A percentile compares a stretch with the other conserved stretches of the same genome.
These are phyloP conservation scores for Saccharomyces hybrid DNA, from an alignment of 1,139 yeast genomes.

Conservation along the genomic window DNA sequence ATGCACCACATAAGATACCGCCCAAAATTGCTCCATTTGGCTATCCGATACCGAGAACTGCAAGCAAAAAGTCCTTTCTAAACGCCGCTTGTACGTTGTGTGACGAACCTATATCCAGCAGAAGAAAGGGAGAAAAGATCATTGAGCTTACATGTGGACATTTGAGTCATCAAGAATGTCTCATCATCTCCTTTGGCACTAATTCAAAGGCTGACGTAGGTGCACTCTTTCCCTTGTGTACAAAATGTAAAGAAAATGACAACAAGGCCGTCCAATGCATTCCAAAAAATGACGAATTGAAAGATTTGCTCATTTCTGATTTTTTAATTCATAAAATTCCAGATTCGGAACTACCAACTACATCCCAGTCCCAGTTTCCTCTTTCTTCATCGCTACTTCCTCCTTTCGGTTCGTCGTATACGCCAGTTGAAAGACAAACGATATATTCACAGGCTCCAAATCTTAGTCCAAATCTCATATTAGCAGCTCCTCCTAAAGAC, in stretches of 20 bases:
- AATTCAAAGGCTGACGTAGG: constrained; percentile 13
- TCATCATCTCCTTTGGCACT: constrained; percentile 20
- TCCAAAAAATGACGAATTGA: constrained; percentile 24
- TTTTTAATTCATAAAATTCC: constrained; percentile 10
- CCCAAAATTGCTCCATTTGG: constrained; percentile 13
- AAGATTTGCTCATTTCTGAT: constrained; percentile 19
- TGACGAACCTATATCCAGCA: constrained; percentile 27
- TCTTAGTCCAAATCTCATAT: neutral
- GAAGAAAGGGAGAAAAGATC: constrained; percentile 28
- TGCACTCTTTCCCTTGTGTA: constrained; percentile 25
- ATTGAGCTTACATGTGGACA: constrained; percentile 30
- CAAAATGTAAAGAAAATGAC: constrained; percentile 14
- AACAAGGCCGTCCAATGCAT: constrained; percentile 16
- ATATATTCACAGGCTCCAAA: neutral
- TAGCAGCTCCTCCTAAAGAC: neutral
- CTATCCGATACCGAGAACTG: constrained; percentile 7
- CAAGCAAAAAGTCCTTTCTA: constrained; percentile 24
- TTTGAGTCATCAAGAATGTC: constrained; percentile 29
- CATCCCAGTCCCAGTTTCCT: neutral
- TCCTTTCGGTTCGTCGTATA: neutral
- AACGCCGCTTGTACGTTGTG: constrained; percentile 30
- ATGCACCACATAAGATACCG: constrained; percentile 2
- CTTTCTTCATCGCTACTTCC: neutral
- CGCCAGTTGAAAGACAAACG: constrained; percentile 4
- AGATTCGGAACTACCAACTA: neutral